phyloP scores from a whole-genome alignment of 2,329 filamentous ascomycete species.

The Teratosphaeria zuluensis region DNA sequence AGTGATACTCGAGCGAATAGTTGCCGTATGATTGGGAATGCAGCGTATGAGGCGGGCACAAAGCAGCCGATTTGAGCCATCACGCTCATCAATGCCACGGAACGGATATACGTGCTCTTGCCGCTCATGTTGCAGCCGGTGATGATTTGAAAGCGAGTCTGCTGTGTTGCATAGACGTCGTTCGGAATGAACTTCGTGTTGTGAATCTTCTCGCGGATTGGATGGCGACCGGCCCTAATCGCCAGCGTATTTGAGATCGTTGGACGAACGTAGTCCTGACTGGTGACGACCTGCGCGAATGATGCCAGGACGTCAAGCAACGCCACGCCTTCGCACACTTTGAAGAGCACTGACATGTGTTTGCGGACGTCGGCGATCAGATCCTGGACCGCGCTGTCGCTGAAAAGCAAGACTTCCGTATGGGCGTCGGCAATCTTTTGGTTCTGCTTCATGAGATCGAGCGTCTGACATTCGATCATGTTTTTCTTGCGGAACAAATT shows the following conservation, averaged over 20 bases:
- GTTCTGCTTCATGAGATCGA: conserved; percentile 72
- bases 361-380: conserved; percentile 63
- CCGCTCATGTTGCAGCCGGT: conserved; percentile 98
- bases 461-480: conserved; percentile 77
- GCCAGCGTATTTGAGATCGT: conserved; percentile 59
- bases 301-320: conserved; percentile 60
- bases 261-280: conserved; percentile 58
- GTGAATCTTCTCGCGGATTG: conserved; percentile 66
- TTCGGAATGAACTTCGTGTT: conserved; percentile 69
- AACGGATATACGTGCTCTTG: conserved; percentile 89
- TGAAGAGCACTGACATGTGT: conserved; percentile 66
- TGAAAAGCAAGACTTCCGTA: conserved; percentile 73
- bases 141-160: conserved; percentile 81
- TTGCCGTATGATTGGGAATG: conserved; percentile 68
- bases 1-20: conserved; percentile 82
- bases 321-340: conserved; percentile 75
- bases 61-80: conserved; percentile 94
- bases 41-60: conserved; percentile 75
- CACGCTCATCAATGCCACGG: conserved; percentile 71
- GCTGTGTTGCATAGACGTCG: conserved; percentile 73
- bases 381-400: conserved; percentile 60
- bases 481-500: conserved; percentile 65
- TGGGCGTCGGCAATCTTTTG: conserved; percentile 66
- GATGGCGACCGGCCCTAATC: conserved; percentile 66
- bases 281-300: conserved; percentile 65